phyloP scores from a whole-genome alignment of 768 basidiomycete genomes.

The Pulveroboletus frians region DNA sequence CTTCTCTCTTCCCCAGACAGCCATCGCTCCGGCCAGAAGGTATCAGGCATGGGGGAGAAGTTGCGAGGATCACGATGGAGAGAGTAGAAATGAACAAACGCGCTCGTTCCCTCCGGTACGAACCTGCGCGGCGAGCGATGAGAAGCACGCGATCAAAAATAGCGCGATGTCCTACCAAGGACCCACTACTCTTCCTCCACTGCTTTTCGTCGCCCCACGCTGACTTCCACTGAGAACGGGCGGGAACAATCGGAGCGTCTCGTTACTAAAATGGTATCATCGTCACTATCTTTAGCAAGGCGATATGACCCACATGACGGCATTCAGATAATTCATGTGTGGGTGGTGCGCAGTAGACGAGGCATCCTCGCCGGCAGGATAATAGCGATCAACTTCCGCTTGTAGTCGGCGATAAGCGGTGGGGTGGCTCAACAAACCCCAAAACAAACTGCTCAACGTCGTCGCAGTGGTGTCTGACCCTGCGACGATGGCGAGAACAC shows the following conservation, averaged over 20 bases:
- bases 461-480: conserved; percentile 44
- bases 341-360: conserved; percentile 26
- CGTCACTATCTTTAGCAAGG: conserved; percentile 5
- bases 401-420: conserved; percentile 32
- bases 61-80: conserved; percentile 44
- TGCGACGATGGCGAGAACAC: conserved; percentile 39
- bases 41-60: conserved; percentile 42
- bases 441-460: conserved; percentile 34
- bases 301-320: conserved; percentile 27
- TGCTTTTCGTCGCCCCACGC: conserved; percentile 34
- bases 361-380: conserved; percentile 32
- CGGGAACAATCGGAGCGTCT: conserved; percentile 45
- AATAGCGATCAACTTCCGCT: conserved; percentile 38
- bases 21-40: conserved; percentile 45
- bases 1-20: conserved; percentile 28
- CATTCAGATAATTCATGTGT: conserved; percentile 31
- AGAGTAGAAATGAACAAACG: conserved; percentile 39
- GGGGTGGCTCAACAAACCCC: conserved; percentile 32
- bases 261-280: conserved; percentile 36
- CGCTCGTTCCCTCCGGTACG: conserved; percentile 41
- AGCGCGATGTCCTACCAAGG: conserved; percentile 31
- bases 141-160: conserved; percentile 3
- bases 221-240: conserved; percentile 46
- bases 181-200: conserved; percentile 37
- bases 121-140: conserved; percentile 28